Base-by-base conservation (phyloP, 176 grass and related monocot genomes). In the Poa pratensis region DNA sequence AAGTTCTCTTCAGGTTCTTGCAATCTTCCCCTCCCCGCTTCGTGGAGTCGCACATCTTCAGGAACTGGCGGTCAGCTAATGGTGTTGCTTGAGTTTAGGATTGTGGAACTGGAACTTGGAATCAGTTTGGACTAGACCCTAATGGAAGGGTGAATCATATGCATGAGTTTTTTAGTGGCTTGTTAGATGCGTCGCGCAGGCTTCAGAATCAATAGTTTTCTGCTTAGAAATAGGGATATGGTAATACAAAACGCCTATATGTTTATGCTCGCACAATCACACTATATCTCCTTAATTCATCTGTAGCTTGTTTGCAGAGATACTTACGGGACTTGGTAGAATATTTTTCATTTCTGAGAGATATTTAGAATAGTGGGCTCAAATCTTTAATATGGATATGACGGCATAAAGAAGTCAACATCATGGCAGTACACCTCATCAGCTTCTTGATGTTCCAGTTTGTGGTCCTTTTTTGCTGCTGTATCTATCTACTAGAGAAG, bases 391-490 rank as follows among this genome's bases (percentile, higher is more conserved):
- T 37, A 3, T 51, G 13, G 72, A 53, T 15, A 49, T 49, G 48
- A 3, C 48, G 7, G 2, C 24, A 15, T 34, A 34, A 1, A 34
- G 15, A 16, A 66, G 15, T 30, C 15, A 66, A 66, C 27, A 34
- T 30, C n/a, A 40, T 11, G 30, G 7, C 8, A 35, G 18, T 23
- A 76, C 27, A 76, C 14, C 45, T 77, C 32, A 66, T 5, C 52
- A 3, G 13, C 3, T 60, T 79, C 14, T 34, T 9, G n/a, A 3
- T 70, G 20, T 18, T 50, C 1, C 65, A 62, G 4, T 61, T 79
- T 26, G 58, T 61, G 17, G 65, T 73, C 39, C 52, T 62, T 20
- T 39, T 27, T 78, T 85, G 49, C 35, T 69, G 17, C 37, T 46
- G 51, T 23, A 48, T 58, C 24, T 78, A 30, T 43, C 7, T 43